Base-by-base conservation (phyloP, 2,329 filamentous ascomycete species). In the Pseudogymnoascus destructans region DNA sequence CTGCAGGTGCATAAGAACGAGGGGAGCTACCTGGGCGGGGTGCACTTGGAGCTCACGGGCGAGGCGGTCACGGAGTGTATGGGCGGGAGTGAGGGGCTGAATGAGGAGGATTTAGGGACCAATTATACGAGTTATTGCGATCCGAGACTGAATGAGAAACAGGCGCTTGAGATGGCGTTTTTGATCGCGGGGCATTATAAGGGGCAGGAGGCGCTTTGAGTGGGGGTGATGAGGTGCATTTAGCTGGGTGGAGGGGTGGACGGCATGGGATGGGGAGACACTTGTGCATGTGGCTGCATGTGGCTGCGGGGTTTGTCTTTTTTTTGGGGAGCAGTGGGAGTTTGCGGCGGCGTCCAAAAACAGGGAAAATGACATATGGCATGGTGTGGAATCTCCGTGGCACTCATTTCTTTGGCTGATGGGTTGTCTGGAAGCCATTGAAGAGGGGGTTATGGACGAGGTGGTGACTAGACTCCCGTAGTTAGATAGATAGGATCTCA, bases 91-190 rank as follows among this genome's bases (percentile, higher is more conserved):
- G 89, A 89, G 68, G 88, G 86, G 0, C 74, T 97, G 60, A 87
- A 81, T 33, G 93, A 97, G 71, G 87, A 93, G 62, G 92, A 96
- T 68, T 70, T 98, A 66, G 86, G 86, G 2, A 80, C 89, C 63
- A 91, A 95, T 67, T 98, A 98, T 73, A 95, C 90, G 4, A 95
- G 87, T 35, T 97, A 92, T 75, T 98, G 93, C 71, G 93, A 98
- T 70, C 93, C 93, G 4, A 76, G 93, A 21, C 74, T 98, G 64
- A 98, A 98, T 69, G 93, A 97, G 78, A 96, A 97, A 75, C 93
- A 98, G 75, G 91, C 93, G 0, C 78, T 98, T 11, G 93, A 98
- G 75, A 73, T 97, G 70, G 91, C 93, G 0, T 98, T 98, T 71
- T 73, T 97, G 67, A 85, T 98, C 54, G 93, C 93, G 0, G 89